Evolutionary conservation across 2,329 filamentous ascomycete species (phyloP).

Genomic region (Neofusicoccum umdonicola): DNA sequence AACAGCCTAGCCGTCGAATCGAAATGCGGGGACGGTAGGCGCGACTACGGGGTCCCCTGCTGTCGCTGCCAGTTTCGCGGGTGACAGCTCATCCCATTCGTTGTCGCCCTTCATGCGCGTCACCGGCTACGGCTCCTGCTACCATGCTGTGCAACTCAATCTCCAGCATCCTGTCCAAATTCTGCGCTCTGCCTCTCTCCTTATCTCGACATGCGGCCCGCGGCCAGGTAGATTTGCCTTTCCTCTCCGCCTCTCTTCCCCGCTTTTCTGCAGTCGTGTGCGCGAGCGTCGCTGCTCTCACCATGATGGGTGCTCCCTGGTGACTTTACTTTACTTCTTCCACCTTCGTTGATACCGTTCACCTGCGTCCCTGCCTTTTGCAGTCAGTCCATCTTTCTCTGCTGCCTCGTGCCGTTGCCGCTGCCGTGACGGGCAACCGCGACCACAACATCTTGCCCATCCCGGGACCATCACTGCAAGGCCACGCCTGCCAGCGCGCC

Average conservation of each 20-base stretch:
- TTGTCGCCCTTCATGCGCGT: background rate
- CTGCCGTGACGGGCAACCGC: background rate
- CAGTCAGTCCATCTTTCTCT: background rate
- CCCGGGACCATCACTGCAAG: background rate
- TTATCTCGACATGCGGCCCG: conserved; percentile 1
- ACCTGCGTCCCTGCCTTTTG: background rate
- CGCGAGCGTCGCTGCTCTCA: background rate
- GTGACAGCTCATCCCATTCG: conserved; percentile 2
- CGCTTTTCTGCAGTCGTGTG: conserved; percentile 1
- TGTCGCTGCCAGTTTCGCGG: background rate
- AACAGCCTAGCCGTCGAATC: background rate
- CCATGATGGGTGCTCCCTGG: background rate
- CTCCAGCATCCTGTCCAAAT: background rate
- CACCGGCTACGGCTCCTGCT: background rate
- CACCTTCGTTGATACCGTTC: background rate
- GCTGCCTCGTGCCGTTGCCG: background rate
- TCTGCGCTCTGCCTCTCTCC: background rate
- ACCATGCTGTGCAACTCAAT: conserved; percentile 6
- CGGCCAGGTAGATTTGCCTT: background rate
- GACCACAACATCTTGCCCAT: background rate
- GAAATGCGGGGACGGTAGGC: background rate
- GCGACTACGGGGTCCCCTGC: background rate
- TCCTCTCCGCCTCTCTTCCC: background rate
- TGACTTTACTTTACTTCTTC: background rate
- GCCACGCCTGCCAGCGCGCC: background rate